Percentiles rank a stretch among this genome's conserved stretches.
Evolutionary conservation across 2,329 filamentous ascomycete species (phyloP).

Genomic region (Penicillium concentricum): DNA sequence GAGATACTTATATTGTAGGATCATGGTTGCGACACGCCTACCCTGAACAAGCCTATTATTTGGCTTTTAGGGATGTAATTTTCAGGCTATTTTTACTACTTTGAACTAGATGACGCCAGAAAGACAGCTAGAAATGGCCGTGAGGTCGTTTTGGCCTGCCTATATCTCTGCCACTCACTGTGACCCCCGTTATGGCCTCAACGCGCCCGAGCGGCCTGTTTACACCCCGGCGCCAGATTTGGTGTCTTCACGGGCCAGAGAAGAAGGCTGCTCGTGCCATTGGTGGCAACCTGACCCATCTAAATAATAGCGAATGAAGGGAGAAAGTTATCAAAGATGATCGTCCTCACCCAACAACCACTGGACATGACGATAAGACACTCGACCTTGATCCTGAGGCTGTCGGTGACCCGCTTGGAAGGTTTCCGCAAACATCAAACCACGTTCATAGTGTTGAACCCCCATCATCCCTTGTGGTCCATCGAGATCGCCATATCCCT

Average conservation of each 20-base stretch:
- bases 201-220: too few relatives aligned
- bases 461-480: slow-evolving; percentile 67
- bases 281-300: too few relatives aligned
- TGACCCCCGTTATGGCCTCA: too few relatives aligned
- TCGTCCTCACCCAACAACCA: slow-evolving; percentile 27
- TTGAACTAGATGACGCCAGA: not conserved
- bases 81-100: too few relatives aligned
- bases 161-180: not conserved
- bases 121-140: not conserved
- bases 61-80: not conserved
- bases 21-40: too few relatives aligned
- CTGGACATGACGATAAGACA: slow-evolving; percentile 65
- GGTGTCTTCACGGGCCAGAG: not conserved
- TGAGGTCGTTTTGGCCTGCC: not conserved
- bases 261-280: too few relatives aligned
- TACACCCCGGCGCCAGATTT: too few relatives aligned
- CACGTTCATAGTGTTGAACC: slow-evolving; percentile 69
- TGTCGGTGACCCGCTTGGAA: slow-evolving; percentile 40
- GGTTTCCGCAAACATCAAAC: slow-evolving; percentile 65
- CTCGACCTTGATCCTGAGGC: slow-evolving; percentile 66
- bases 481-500: slow-evolving; percentile 64
- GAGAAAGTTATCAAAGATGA: not conserved
- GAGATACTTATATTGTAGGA: not conserved
- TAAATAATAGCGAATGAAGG: too few relatives aligned
- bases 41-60: not conserved